These are phyloP conservation scores for Pichiaceae sp. DNA, from an alignment of 1,139 yeast genomes.

Conservation along the genomic window DNA sequence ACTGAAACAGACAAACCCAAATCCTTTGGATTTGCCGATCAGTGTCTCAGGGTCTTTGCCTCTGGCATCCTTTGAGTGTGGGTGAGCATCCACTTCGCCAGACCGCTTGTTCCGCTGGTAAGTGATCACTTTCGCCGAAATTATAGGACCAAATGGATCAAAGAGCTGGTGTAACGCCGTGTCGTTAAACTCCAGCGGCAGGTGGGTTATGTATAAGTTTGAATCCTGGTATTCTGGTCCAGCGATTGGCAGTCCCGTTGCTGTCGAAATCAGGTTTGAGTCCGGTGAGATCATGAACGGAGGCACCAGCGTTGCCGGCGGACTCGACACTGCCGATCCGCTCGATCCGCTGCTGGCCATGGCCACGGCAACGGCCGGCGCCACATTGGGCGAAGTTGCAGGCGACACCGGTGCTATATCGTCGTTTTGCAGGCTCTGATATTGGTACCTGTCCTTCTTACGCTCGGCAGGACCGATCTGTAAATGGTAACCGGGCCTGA, in stretches of 20 bases:
- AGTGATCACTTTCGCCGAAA: constrained; percentile 37
- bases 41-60: constrained; percentile 14
- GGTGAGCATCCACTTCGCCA: constrained; percentile 23
- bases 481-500: constrained; percentile 20
- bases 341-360: neutral
- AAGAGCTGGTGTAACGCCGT: constrained; percentile 23
- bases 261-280: constrained; percentile 17
- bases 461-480: constrained; percentile 31
- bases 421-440: constrained; percentile 10
- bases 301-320: constrained; percentile 2
- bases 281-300: constrained; percentile 20
- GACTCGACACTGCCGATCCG: neutral
- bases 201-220: constrained; percentile 48
- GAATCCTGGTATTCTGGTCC: constrained; percentile 44
- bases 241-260: constrained; percentile 25
- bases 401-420: neutral
- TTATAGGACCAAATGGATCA: constrained; percentile 30
- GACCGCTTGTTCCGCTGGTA: constrained; percentile 53
- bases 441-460: constrained; percentile 25
- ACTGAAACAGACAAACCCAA: constrained; percentile 43
- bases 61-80: constrained; percentile 8
- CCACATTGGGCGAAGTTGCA: neutral
- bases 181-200: constrained; percentile 36
- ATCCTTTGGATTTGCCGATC: constrained; percentile 31
- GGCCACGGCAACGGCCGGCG: constrained; percentile 7